Conservation (phyloP, 495 filamentous ascomycete genomes). For the Aspergillus steynii region DNA sequence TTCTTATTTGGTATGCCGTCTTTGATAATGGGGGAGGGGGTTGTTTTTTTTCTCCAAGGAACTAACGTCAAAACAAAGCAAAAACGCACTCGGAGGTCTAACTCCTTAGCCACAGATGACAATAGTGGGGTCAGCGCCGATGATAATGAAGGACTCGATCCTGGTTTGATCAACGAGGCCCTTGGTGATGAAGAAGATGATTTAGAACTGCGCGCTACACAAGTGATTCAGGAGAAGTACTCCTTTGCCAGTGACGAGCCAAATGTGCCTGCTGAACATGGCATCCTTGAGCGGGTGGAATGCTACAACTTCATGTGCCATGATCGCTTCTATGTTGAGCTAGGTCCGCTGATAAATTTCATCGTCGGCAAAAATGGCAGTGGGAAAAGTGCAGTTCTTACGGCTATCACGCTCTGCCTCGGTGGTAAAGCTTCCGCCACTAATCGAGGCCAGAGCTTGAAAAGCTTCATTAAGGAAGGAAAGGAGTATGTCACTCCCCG, state of each 20-base stretch:
- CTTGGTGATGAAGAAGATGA: constrained; percentile 48
- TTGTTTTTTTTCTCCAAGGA: not conserved
- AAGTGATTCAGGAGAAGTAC: constrained; percentile 63
- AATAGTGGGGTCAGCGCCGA: constrained; percentile 32
- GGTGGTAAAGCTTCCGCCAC: constrained; percentile 93
- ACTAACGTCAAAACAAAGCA: constrained; percentile 30
- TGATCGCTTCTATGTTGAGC: constrained; percentile 68
- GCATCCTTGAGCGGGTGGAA: constrained; percentile 77
- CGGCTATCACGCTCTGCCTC: constrained; percentile 88
- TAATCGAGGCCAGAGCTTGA: constrained; percentile 90
- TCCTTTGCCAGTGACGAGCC: constrained; percentile 53
- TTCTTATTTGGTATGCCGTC: constrained; percentile 29
- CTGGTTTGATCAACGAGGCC: constrained; percentile 38
- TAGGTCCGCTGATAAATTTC: constrained; percentile 95
- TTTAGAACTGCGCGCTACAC: constrained; percentile 67
- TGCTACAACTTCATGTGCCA: constrained; percentile 98
- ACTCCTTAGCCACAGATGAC: constrained; percentile 22
- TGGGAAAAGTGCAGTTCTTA: constrained; percentile 97
- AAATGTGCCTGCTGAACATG: constrained; percentile 78
- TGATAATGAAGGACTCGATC: constrained; percentile 17
- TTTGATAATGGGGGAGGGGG: not conserved
- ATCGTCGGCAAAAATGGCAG: constrained; percentile 97
- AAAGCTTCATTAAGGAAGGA: constrained; percentile 91
- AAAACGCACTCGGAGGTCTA: constrained; percentile 39
- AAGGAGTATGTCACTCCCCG: constrained; percentile 54